Conservation (phyloP, 2,329 filamentous ascomycete species). For the Fusarium sarcochroum region DNA sequence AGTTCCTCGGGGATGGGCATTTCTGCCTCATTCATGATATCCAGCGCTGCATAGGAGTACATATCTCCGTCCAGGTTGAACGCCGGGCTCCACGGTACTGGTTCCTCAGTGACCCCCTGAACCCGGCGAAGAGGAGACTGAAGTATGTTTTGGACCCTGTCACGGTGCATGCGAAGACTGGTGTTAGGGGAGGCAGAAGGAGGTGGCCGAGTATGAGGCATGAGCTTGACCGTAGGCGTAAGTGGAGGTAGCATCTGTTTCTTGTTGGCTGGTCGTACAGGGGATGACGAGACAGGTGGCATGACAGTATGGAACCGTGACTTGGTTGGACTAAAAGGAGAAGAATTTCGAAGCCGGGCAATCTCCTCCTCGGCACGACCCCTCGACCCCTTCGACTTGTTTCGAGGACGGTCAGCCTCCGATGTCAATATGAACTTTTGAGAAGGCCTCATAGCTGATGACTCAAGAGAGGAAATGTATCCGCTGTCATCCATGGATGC, state of each 20-base stretch:
- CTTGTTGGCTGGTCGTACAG: slow-evolving; percentile 69
- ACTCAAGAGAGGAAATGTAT: slow-evolving; percentile 96
- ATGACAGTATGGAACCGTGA: slow-evolving; percentile 67
- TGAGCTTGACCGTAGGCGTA: slow-evolving; percentile 88
- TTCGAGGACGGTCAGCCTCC: slow-evolving; percentile 82
- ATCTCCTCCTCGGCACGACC: slow-evolving; percentile 97
- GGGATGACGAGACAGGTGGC: slow-evolving; percentile 75
- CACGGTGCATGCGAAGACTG: slow-evolving; percentile 88
- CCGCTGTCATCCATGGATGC: slow-evolving; percentile 91
- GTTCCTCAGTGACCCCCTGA: slow-evolving; percentile 59
- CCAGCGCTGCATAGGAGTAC: slow-evolving; percentile 62
- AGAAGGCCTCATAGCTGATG: slow-evolving; percentile 83
- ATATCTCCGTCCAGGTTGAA: slow-evolving; percentile 73
- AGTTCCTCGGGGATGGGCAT: slow-evolving; percentile 74
- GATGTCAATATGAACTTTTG: slow-evolving; percentile 79
- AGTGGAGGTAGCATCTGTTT: slow-evolving; percentile 79
- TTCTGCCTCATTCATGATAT: slow-evolving; percentile 62
- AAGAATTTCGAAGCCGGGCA: slow-evolving; percentile 90
- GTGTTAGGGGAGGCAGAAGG: slow-evolving; percentile 94
- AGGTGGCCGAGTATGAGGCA: slow-evolving; percentile 66
- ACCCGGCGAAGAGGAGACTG: slow-evolving; percentile 77
- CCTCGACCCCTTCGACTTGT: slow-evolving; percentile 80
- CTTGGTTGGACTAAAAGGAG: slow-evolving; percentile 91
- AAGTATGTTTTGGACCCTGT: slow-evolving; percentile 84
- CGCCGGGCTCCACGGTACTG: slow-evolving; percentile 75